Conservation (phyloP, 495 filamentous ascomycete species). For the Xylaria telfairii region DNA sequence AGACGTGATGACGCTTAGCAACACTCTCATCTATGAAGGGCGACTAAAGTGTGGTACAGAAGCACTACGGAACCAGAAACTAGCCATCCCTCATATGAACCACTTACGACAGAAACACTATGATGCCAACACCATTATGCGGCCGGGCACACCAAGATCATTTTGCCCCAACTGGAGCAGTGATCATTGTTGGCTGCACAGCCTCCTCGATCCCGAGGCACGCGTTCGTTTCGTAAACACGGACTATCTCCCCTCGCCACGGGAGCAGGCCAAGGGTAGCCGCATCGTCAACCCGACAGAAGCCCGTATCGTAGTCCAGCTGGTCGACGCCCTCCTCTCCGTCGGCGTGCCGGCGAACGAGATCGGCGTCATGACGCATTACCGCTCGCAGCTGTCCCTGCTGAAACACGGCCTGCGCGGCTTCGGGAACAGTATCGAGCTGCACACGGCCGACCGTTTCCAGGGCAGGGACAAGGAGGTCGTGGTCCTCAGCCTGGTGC, state of each 20-base stretch:
- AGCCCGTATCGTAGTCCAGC: slow-evolving; percentile 72
- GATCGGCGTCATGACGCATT: slow-evolving; percentile 98
- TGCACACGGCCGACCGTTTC: slow-evolving; percentile 96
- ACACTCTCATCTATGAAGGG: slow-evolving; percentile 90
- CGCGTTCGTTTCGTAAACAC: slow-evolving; percentile 90
- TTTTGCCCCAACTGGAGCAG: slow-evolving; percentile 60
- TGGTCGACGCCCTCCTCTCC: slow-evolving; percentile 77
- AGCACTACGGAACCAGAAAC: slow-evolving; percentile 70
- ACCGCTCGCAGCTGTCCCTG: slow-evolving; percentile 81
- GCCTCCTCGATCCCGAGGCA: slow-evolving; percentile 68
- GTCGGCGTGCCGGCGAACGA: slow-evolving; percentile 74
- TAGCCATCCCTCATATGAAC: slow-evolving; percentile 56
- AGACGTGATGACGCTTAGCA: slow-evolving; percentile 92
- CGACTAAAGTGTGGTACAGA: slow-evolving; percentile 86
- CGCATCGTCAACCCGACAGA: slow-evolving; percentile 87
- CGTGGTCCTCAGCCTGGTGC: slow-evolving; percentile 82
- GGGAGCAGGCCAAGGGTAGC: slow-evolving; percentile 75
- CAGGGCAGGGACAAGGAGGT: slow-evolving; percentile 96
- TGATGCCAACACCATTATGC: slow-evolving; percentile 47
- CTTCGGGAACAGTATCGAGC: slow-evolving; percentile 67
- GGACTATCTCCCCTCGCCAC: slow-evolving; percentile 68
- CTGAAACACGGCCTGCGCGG: slow-evolving; percentile 52
- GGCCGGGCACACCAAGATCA: slow-evolving; percentile 39
- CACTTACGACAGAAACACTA: slow-evolving; percentile 65
- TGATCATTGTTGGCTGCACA: slow-evolving; percentile 80